Evolutionary conservation across 768 basidiomycete genomes (phyloP).

Genomic region (Lactarius indigo): DNA sequence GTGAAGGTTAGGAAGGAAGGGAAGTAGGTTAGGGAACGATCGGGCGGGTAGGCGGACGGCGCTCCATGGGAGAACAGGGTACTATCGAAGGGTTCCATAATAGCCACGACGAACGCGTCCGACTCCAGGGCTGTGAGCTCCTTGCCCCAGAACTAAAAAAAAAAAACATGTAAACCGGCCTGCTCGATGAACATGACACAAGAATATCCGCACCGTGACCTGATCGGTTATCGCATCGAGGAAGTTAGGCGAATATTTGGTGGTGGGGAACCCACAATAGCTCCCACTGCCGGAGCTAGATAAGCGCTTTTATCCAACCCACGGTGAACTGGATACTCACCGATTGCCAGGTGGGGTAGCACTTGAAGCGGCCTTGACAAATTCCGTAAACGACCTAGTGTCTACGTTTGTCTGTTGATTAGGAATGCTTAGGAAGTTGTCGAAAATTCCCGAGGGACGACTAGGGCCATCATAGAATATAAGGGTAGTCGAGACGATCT

Average conservation of each 20-base stretch:
- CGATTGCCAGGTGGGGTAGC: neutral
- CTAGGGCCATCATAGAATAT: conserved; percentile 54
- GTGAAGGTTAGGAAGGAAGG: neutral
- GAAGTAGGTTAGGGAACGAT: neutral
- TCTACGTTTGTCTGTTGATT: conserved; percentile 19
- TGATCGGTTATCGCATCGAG: neutral
- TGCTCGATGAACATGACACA: too few relatives aligned
- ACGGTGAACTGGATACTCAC: neutral
- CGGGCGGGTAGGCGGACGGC: neutral
- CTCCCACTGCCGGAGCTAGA: neutral
- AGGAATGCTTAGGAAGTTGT: conserved; percentile 42
- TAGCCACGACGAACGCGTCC: neutral
- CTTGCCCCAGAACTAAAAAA: neutral
- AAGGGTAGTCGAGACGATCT: neutral
- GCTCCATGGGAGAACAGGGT: neutral
- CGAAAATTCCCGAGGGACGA: conserved; percentile 45
- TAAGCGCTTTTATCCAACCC: neutral
- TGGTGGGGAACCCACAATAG: neutral
- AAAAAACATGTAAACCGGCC: neutral
- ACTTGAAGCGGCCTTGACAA: neutral
- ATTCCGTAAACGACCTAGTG: neutral
- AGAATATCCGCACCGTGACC: neutral
- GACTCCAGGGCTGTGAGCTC: neutral
- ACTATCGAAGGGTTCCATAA: neutral
- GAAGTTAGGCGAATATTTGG: neutral